Evolutionary conservation across 345 rosid genomes (phyloP).

Genomic region (Citrus maxima): DNA sequence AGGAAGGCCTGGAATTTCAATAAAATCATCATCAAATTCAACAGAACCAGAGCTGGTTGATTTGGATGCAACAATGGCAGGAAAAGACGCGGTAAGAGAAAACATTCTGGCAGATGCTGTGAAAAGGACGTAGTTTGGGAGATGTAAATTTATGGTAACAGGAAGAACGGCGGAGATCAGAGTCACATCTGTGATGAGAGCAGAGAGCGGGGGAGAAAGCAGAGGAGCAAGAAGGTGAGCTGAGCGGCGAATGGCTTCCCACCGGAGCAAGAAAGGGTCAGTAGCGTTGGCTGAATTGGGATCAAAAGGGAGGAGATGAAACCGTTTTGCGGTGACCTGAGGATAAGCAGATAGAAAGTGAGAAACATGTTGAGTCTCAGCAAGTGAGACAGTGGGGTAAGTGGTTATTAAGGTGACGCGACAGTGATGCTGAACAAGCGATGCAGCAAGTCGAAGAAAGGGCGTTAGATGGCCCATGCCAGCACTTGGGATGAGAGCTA

Average conservation of each 20-base stretch:
- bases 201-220: slow-evolving; percentile 19
- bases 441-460: slow-evolving; percentile 38
- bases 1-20: slow-evolving; percentile 32
- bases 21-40: not conserved
- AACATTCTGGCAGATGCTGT: slow-evolving; percentile 29
- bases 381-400: slow-evolving; percentile 27
- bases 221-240: slow-evolving; percentile 32
- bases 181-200: slow-evolving; percentile 28
- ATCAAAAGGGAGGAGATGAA: slow-evolving; percentile 25
- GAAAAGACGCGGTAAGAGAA: slow-evolving; percentile 16
- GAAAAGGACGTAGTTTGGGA: slow-evolving; percentile 28
- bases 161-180: slow-evolving; percentile 17
- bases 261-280: slow-evolving; percentile 39
- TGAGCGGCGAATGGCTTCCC: slow-evolving; percentile 31
- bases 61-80: not conserved
- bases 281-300: not conserved
- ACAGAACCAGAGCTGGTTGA: slow-evolving; percentile 3
- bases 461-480: slow-evolving; percentile 53
- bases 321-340: slow-evolving; percentile 22
- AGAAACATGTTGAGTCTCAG: slow-evolving; percentile 33
- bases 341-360: slow-evolving; percentile 31
- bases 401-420: slow-evolving; percentile 39
- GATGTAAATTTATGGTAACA: slow-evolving; percentile 17
- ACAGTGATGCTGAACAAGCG: slow-evolving; percentile 23
- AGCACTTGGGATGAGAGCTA: slow-evolving; percentile 37